phyloP scores from a whole-genome alignment of 208 protist genomes.

The Lotmaria passim region DNA sequence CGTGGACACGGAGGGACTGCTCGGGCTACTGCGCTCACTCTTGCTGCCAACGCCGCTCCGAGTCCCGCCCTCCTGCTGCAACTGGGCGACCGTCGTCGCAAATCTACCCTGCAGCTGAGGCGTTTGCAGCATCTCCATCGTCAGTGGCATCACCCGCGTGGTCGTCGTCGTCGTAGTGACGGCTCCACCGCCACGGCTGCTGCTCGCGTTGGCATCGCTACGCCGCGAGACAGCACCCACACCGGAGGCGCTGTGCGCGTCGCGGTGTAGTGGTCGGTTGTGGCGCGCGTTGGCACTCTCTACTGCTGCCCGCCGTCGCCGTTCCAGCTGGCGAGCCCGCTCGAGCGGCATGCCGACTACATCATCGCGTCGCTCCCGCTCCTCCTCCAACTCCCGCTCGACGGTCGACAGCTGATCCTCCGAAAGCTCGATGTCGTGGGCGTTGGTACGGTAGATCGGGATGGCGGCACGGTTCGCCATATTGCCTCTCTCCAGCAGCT shows the following conservation, averaged over 20 bases:
- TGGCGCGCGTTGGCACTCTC: background rate
- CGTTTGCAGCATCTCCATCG: conserved; percentile 41
- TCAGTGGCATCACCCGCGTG: conserved; percentile 27
- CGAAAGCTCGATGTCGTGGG: conserved; percentile 40
- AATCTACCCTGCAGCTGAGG: conserved; percentile 33
- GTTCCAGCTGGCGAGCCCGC: conserved; percentile 32
- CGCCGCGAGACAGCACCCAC: background rate
- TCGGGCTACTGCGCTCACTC: conserved; percentile 1
- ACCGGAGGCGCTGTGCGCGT: background rate
- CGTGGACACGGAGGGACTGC: conserved; percentile 13
- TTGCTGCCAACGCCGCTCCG: background rate
- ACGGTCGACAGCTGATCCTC: conserved; percentile 45
- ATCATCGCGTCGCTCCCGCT: conserved; percentile 45
- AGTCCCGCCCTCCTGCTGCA: background rate
- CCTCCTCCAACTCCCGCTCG: conserved; percentile 41
- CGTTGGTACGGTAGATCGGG: conserved; percentile 60
- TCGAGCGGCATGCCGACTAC: conserved; percentile 72
- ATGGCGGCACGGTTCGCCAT: conserved; percentile 52
- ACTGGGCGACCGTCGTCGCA: conserved; percentile 7
- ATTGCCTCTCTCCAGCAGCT: conserved; percentile 38
- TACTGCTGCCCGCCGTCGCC: background rate
- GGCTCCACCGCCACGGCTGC: background rate
- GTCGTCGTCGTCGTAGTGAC: background rate
- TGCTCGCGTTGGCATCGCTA: too few relatives aligned
- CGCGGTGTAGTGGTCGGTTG: background rate